Evolutionary conservation across 2,329 filamentous ascomycete species (phyloP), one percentile per base, ranked within the genome.

Genomic region (Aspergillus cejpii): DNA sequence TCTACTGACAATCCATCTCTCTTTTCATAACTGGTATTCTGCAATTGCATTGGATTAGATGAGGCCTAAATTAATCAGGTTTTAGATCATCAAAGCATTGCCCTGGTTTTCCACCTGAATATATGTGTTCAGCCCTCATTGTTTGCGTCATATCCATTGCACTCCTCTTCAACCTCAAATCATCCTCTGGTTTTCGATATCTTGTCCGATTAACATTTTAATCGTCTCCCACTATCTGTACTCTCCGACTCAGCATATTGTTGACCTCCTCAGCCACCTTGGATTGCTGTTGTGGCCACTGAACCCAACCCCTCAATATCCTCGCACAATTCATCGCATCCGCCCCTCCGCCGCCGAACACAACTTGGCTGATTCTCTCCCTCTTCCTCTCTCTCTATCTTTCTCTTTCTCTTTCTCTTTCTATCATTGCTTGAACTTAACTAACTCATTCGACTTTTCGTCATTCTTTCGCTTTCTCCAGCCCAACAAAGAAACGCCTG

Each of bases 121-220:
- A 34, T 20, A 20, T 34, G 31, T 34, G 31, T 34, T 19, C 31
- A 17, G 31, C 24, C 23, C 26, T 29, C 6, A 28, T 41, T 26
- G 39, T 41, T 41, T 41, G 39, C 39, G 39, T 41, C 39, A 41
- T 41, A 20, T 29, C 34, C 33, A 24, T 24, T 8, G 14, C 17
- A 17, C 31, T 34, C 31, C 15, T 28, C 26, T 34, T 34, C 31
- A 19, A 17, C 31, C 14, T 34, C 17, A 10, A 34, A 34, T 17
- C 11, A 6, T 34, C 31, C 17, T 15, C 11, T 34, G 3, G 17
- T 34, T 17, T 11, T 34, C 31, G 15, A 34, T 34, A 20, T 34
- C 10, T 34, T 5, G 15, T 20, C 31, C 15, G 31, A 34, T 34
- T 19, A 10, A 17, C 15, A 12, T 8, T 34, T 19, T 34, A 17